These are phyloP conservation scores for Saccharomycopsis vini DNA, from an alignment of 805 yeast genomes.

Conservation along the genomic window DNA sequence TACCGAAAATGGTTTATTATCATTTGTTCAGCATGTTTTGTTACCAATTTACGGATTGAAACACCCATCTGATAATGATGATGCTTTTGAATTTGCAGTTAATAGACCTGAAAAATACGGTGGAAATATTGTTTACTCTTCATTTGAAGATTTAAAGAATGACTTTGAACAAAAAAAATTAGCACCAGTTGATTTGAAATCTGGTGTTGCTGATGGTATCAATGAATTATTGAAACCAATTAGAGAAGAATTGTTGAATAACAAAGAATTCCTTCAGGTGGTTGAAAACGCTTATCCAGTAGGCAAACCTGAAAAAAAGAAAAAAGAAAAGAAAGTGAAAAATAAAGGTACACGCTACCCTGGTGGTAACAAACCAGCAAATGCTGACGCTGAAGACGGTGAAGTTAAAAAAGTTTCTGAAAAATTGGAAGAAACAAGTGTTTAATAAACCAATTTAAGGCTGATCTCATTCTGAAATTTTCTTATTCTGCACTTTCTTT, in stretches of 20 bases:
- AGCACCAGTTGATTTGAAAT: conserved; percentile 88
- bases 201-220: conserved; percentile 83
- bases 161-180: conserved; percentile 69
- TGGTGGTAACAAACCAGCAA: conserved; percentile 46
- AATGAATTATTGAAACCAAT: conserved; percentile 77
- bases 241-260: conserved; percentile 53
- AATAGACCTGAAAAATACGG: conserved; percentile 96
- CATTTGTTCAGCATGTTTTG: conserved; percentile 77
- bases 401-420: conserved; percentile 26
- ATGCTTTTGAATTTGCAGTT: conserved; percentile 56
- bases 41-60: conserved; percentile 81
- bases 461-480: no score
- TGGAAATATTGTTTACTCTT: conserved; percentile 70
- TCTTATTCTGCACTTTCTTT: no score
- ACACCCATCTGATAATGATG: conserved; percentile 27
- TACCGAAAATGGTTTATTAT: conserved; percentile 81
- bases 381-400: conserved; percentile 25
- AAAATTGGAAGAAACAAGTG: conserved; percentile 31
- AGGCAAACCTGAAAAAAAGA: conserved; percentile 48
- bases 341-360: conserved; percentile 89
- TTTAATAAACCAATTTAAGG: no score
- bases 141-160: conserved; percentile 58
- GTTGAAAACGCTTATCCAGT: conserved; percentile 79
- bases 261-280: conserved; percentile 67
- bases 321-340: conserved; percentile 64